Conservation (phyloP, 2,329 filamentous ascomycete species). For the Penicillium sp. region DNA sequence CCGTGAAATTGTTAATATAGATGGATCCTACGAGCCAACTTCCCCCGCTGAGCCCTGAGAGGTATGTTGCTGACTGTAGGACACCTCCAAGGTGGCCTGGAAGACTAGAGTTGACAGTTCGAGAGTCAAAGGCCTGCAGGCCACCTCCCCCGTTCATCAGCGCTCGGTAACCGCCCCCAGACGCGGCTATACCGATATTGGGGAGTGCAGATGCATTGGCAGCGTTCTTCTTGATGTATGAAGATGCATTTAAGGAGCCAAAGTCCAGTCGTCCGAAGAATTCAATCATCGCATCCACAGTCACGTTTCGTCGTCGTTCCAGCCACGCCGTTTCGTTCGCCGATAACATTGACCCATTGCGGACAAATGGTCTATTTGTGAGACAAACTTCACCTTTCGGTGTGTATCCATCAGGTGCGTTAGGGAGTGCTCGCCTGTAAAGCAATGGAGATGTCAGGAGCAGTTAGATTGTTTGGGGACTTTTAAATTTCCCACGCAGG, state of each 20-base stretch:
- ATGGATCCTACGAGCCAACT: background rate
- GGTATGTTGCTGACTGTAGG: background rate
- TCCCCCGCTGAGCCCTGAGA: background rate
- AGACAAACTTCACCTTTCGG: slow-evolving; percentile 72
- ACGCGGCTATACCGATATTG: background rate
- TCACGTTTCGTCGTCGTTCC: slow-evolving; percentile 68
- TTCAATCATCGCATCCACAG: slow-evolving; percentile 71
- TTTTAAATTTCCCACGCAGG: background rate
- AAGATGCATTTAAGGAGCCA: slow-evolving; percentile 51
- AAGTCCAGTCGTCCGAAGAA: slow-evolving; percentile 67
- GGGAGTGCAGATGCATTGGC: background rate
- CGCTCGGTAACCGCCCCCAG: slow-evolving; percentile 75
- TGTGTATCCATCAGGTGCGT: slow-evolving; percentile 69
- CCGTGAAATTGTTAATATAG: background rate
- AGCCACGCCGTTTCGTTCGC: slow-evolving; percentile 74
- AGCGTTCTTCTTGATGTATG: background rate
- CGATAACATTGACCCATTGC: slow-evolving; percentile 65
- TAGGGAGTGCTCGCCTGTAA: slow-evolving; percentile 48
- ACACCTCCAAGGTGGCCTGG: slow-evolving; percentile 71
- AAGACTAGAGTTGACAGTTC: slow-evolving; percentile 64
- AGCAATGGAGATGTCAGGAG: background rate
- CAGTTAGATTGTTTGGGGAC: background rate
- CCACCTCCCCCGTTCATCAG: slow-evolving; percentile 81
- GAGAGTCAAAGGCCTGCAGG: slow-evolving; percentile 74
- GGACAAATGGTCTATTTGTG: slow-evolving; percentile 66